Conservation (phyloP, 495 filamentous ascomycete genomes). For the Cenococcum geophilum region DNA sequence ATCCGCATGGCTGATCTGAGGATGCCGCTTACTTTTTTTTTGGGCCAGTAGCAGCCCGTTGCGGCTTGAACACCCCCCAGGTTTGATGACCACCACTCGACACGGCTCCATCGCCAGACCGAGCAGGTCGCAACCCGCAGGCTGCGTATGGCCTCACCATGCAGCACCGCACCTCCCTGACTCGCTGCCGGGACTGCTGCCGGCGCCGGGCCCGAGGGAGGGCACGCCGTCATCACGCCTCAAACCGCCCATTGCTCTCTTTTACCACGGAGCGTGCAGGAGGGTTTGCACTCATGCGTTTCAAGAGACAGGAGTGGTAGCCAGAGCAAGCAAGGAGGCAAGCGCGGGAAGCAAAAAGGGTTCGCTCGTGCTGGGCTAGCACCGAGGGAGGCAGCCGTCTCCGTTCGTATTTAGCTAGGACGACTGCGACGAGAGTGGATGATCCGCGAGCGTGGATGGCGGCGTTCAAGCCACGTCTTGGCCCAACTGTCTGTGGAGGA, state of each 20-base stretch:
- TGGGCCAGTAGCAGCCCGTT: constrained; percentile 1
- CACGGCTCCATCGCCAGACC: not conserved
- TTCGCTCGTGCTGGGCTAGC: not conserved
- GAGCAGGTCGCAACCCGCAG: not conserved
- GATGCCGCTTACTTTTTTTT: not conserved
- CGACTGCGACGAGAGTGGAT: not conserved
- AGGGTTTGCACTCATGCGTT: constrained; percentile 9
- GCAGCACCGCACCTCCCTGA: not conserved
- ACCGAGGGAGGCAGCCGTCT: constrained; percentile 12
- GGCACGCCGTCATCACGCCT: not conserved
- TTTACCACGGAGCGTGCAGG: not conserved
- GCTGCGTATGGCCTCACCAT: not conserved
- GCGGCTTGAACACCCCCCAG: not conserved
- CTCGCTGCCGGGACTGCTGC: not conserved
- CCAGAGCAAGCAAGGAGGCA: constrained; percentile 17
- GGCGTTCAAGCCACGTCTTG: constrained; percentile 27
- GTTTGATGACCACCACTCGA: not conserved
- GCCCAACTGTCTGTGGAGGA: constrained; percentile 25
- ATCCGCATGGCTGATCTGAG: constrained; percentile 8
- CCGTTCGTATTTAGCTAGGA: constrained; percentile 15
- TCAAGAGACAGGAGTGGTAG: constrained; percentile 1
- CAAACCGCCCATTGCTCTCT: no score
- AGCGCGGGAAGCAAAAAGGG: constrained; percentile 17
- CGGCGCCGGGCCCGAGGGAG: not conserved
- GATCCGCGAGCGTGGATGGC: constrained; percentile 22